Conservation (phyloP, 2,329 filamentous ascomycete species). For the Colletotrichum musicola region DNA sequence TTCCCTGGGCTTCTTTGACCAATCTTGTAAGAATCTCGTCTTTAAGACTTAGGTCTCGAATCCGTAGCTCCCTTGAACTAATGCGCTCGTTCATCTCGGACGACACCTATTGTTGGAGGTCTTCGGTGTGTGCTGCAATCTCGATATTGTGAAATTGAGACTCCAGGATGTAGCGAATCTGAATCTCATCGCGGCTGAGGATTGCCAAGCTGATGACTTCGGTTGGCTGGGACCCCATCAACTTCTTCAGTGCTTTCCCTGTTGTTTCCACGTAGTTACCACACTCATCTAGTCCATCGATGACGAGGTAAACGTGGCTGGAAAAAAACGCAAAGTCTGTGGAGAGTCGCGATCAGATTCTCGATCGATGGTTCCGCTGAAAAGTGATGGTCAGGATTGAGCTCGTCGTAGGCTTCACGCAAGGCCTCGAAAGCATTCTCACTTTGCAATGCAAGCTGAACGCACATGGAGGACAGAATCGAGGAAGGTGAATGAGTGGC, state of each 20-base stretch:
- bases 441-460: neutral
- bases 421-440: neutral
- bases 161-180: neutral
- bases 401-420: neutral
- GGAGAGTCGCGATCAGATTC: neutral
- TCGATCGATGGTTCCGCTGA: neutral
- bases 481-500: neutral
- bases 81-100: constrained; percentile 1
- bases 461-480: neutral
- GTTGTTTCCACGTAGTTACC: neutral
- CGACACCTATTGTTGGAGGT: constrained; percentile 1
- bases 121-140: constrained; percentile 1
- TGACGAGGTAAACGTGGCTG: neutral
- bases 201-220: neutral
- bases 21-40: neutral
- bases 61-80: neutral
- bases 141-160: neutral
- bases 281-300: constrained; percentile 8
- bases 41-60: neutral
- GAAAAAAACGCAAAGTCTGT: neutral
- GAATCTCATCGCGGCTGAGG: neutral
- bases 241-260: constrained; percentile 13
- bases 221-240: neutral
- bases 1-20: neutral
- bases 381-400: neutral